Evolutionary conservation across 1,284 basidiomycete species (phyloP).

Genomic region (Marasmius tenuissimus): DNA sequence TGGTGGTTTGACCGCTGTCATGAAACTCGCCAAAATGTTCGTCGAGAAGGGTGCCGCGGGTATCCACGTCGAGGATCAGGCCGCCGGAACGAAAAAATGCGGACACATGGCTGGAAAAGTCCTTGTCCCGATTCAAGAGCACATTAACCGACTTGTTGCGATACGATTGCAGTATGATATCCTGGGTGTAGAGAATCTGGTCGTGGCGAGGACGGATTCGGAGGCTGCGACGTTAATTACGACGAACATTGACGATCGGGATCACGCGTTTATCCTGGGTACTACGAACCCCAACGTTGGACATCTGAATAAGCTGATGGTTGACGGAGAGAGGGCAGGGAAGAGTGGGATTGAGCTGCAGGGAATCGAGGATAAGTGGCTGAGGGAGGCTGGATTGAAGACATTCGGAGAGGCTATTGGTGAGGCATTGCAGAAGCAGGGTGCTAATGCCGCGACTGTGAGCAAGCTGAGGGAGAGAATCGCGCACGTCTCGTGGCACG

Average conservation of each 20-base stretch:
- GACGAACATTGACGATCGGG: conserved; percentile 94
- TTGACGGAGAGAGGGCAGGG: conserved; percentile 79
- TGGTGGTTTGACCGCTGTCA: conserved; percentile 78
- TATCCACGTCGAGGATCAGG: conserved; percentile 84
- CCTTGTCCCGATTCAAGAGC: conserved; percentile 76
- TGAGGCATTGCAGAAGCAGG: conserved; percentile 71
- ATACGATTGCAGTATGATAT: conserved; percentile 69
- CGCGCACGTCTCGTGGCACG: conserved; percentile 65
- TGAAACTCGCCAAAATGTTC: conserved; percentile 81
- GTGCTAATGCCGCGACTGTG: conserved; percentile 44
- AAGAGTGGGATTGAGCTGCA: conserved; percentile 83
- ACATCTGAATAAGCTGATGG: conserved; percentile 83
- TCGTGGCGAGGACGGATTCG: conserved; percentile 81
- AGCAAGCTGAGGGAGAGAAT: conserved; percentile 63
- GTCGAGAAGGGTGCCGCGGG: conserved; percentile 81
- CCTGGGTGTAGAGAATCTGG: conserved; percentile 66
- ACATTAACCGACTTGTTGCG: conserved; percentile 76
- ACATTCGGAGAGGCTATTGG: conserved; percentile 80
- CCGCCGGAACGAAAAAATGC: conserved; percentile 83
- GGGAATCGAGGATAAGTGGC: conserved; percentile 88
- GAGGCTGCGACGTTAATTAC: conserved; percentile 97
- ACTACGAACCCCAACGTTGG: conserved; percentile 73
- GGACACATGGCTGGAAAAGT: conserved; percentile 86
- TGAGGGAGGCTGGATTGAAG: conserved; percentile 71
- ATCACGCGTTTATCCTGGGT: conserved; percentile 96